phyloP scores from a whole-genome alignment of 2,329 filamentous ascomycete genomes.

The Diaporthe sp. region DNA sequence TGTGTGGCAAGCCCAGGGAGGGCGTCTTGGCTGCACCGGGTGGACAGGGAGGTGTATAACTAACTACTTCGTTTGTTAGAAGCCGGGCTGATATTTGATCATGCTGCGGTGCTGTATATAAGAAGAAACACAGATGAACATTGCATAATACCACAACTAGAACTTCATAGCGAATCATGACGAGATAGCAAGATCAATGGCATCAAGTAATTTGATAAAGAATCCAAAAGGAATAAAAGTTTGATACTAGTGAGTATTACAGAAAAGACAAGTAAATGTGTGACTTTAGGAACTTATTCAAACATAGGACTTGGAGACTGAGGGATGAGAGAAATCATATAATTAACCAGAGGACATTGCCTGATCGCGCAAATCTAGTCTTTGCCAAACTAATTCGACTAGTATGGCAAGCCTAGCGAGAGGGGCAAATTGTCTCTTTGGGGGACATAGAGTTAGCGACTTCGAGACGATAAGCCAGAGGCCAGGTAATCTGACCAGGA shows the following conservation, averaged over 20 bases:
- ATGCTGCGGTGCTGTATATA: background rate
- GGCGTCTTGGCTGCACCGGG: background rate
- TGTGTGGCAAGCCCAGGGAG: slow-evolving; percentile 53
- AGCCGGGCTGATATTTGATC: background rate
- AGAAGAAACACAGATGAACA: background rate
- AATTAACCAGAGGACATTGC: too few species aligned
- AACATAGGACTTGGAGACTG: too few species aligned
- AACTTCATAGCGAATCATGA: background rate
- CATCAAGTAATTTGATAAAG: background rate
- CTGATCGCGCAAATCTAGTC: too few species aligned
- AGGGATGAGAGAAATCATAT: too few species aligned
- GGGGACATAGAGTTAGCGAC: too few species aligned
- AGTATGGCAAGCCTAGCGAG: too few species aligned
- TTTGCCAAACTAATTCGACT: too few species aligned
- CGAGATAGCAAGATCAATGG: background rate
- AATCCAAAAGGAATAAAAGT: background rate
- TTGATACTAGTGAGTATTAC: background rate
- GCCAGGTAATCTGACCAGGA: too few species aligned
- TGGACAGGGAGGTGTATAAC: background rate
- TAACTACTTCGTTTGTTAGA: background rate
- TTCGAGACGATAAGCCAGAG: too few species aligned
- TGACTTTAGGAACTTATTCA: too few species aligned
- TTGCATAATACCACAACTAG: background rate
- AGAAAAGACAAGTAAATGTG: background rate
- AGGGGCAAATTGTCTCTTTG: too few species aligned